Percentiles rank a stretch among this genome's conserved stretches.
phyloP scores from a whole-genome alignment of 495 filamentous ascomycete species.

The Filosporella fistucella region DNA sequence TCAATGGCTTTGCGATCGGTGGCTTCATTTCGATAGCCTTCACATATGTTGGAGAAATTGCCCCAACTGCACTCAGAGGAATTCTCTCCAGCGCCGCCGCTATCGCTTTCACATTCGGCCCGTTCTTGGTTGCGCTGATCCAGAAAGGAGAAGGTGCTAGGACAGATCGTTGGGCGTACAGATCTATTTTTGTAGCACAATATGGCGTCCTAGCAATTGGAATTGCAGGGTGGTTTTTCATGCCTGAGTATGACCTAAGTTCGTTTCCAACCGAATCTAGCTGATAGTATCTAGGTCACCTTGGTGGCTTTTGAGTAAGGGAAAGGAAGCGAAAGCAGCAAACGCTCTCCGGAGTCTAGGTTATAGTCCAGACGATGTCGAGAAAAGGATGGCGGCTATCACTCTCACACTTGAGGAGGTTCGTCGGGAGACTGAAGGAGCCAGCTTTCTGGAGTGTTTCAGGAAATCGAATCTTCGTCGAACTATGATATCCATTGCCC shows the following conservation, averaged over 20 bases:
- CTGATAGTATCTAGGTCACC: constrained; percentile 11
- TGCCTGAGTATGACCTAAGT: constrained; percentile 15
- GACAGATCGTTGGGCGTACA: constrained; percentile 30
- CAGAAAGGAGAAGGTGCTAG: constrained; percentile 21
- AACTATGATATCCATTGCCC: constrained; percentile 30
- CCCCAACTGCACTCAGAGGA: constrained; percentile 27
- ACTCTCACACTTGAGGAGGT: constrained; percentile 22
- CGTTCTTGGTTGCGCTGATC: constrained; percentile 27
- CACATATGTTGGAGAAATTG: constrained; percentile 29
- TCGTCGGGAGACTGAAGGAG: constrained; percentile 28
- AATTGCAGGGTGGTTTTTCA: constrained; percentile 11
- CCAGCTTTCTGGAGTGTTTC: constrained; percentile 33
- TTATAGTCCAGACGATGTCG: constrained; percentile 8
- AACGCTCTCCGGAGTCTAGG: constrained; percentile 23
- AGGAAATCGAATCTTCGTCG: constrained; percentile 29
- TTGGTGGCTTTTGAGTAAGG: constrained; percentile 26
- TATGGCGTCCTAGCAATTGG: constrained; percentile 25
- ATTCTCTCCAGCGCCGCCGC: constrained; percentile 24
- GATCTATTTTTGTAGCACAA: constrained; percentile 27
- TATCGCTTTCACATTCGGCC: constrained; percentile 26
- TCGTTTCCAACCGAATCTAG: neutral
- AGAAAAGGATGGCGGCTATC: constrained; percentile 13
- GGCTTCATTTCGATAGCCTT: constrained; percentile 21
- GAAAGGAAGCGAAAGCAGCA: constrained; percentile 29
- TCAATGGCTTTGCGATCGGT: constrained; percentile 29